Evolutionary conservation across 1,139 yeast species (phyloP), one percentile per base, ranked within the genome.

Genomic region (Kluyveromyces marxianus): DNA sequence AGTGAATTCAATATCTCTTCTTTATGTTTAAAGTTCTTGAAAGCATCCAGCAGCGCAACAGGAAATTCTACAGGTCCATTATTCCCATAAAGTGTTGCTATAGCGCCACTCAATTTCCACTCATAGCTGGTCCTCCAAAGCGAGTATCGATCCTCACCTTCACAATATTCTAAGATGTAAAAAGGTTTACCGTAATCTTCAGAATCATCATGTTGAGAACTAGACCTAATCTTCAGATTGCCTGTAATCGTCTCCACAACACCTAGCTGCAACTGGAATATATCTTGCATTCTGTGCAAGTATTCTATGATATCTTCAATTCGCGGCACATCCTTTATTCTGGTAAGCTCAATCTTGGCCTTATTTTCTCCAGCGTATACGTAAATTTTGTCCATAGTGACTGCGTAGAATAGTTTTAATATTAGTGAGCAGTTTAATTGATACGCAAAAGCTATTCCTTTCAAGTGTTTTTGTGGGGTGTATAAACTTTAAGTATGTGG

Each of bases 191-290:
- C 46, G 30, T 45, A 28, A 26, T 51, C 50, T 24, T 47, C 45
- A 28, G 43, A 27, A 27, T 51, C 50, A 25, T 48, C 45, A 32
- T 42, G 43, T 24, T 54, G 54, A 8, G 50, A 48, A 30, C 40
- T 44, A 42, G 57, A 58, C 21, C 46, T 41, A 34, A 60, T 46
- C 46, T 58, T 60, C 36, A 60, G 47, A 47, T 60, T 60, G 21
- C 57, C 60, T 4, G 65, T 59, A 29, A 59, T 58, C 4, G 64
- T 60, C 41, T 52, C 60, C 5, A 51, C 47, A 4, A 54, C 42
- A n/a, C 48, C 48, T 25, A 60, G 53, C 43, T 58, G 57, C 25
- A 60, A 44, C 35, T 54, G 48, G 38, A 54, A 57, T 6, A 48
- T 45, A 32, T 59, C 58, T 46, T 60, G 64, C 21, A 58, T 47